phyloP scores from a whole-genome alignment of 2,329 filamentous ascomycete genomes.

The Ascochyta koolunga region DNA sequence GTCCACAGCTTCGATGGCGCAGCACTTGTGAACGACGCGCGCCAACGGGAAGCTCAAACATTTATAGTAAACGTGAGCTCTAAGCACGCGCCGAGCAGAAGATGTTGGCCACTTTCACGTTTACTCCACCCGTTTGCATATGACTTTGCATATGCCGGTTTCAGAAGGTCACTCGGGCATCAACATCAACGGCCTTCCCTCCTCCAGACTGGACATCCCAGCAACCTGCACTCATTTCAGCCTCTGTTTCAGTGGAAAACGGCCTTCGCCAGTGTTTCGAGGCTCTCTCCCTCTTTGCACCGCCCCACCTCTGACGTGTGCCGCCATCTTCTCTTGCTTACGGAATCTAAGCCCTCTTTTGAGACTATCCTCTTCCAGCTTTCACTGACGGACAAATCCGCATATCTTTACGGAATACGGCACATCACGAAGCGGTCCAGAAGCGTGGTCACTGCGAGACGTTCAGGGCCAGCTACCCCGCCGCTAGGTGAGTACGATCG shows the following conservation, averaged over 20 bases:
- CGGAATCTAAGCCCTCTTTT: background rate
- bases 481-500: constrained; percentile 31
- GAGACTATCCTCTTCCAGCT: background rate
- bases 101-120: constrained; percentile 14
- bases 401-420: constrained; percentile 16
- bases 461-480: constrained; percentile 32
- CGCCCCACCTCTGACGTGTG: constrained; percentile 19
- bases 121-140: constrained; percentile 18
- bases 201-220: constrained; percentile 20
- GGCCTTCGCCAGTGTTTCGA: constrained; percentile 23
- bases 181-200: constrained; percentile 20
- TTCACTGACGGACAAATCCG: constrained; percentile 1
- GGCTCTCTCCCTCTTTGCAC: constrained; percentile 15
- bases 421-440: constrained; percentile 19
- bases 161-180: constrained; percentile 19
- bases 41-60: constrained; percentile 21
- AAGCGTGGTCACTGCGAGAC: constrained; percentile 23
- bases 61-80: constrained; percentile 30
- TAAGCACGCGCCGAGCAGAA: constrained; percentile 21
- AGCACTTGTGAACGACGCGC: constrained; percentile 15
- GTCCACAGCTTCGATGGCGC: constrained; percentile 13
- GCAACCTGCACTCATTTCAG: constrained; percentile 21
- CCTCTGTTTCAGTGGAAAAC: constrained; percentile 33
- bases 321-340: constrained; percentile 2
- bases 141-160: constrained; percentile 24